Conservation (phyloP, 108 stramenopile species). For the Stephanodiscus triporus region DNA sequence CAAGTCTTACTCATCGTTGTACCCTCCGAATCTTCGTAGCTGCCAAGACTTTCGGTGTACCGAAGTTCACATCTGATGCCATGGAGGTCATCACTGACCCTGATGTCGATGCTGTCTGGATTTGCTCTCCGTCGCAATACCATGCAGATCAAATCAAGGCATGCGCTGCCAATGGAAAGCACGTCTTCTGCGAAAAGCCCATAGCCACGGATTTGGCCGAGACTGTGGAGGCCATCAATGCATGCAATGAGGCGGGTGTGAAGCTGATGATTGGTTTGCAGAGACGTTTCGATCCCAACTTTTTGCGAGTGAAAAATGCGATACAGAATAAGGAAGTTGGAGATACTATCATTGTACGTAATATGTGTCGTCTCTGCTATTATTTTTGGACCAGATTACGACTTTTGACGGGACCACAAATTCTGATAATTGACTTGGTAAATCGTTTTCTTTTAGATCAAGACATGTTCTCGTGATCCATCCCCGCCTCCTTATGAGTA, state of each 20-base stretch:
- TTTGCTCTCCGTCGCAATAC: conserved; percentile 92
- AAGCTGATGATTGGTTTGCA: conserved; percentile 96
- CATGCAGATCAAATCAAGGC: conserved; percentile 96
- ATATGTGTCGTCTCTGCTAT: not conserved
- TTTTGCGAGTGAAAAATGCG: conserved; percentile 84
- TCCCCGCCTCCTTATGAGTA: conserved; percentile 93
- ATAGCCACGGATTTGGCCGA: conserved; percentile 93
- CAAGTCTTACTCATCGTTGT: not conserved
- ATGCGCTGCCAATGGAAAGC: conserved; percentile 90
- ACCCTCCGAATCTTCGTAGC: conserved; percentile 34
- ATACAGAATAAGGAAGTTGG: conserved; percentile 88
- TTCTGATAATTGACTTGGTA: not conserved
- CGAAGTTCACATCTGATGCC: conserved; percentile 85
- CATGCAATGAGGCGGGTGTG: conserved; percentile 89
- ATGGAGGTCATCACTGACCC: conserved; percentile 94
- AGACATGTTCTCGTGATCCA: conserved; percentile 94
- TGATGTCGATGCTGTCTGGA: conserved; percentile 96
- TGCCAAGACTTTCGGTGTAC: conserved; percentile 84
- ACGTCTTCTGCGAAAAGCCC: conserved; percentile 97
- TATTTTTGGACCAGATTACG: not conserved
- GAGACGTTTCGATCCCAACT: conserved; percentile 95
- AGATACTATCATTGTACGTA: conserved; percentile 81
- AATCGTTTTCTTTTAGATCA: conserved; percentile 47
- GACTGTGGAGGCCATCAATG: conserved; percentile 95
- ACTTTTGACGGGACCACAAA: too few species aligned